A percentile compares a stretch with the other conserved stretches of the same genome.
Evolutionary conservation across 1,284 basidiomycete species (phyloP).

Genomic region (Rhodotorula glutinis): DNA sequence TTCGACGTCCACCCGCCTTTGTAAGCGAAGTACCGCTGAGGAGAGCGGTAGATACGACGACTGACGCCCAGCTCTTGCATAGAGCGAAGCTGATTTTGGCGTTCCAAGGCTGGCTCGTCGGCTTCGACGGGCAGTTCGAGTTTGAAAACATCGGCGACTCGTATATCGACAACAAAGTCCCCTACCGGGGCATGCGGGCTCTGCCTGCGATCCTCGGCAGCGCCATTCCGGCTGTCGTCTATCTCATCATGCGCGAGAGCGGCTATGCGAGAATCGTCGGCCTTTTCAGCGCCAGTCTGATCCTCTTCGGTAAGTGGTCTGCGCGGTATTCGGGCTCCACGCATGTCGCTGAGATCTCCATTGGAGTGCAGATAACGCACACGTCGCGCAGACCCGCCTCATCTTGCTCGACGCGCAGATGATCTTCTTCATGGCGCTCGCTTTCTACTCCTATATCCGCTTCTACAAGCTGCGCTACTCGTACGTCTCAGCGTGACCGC

Average conservation of each 20-base stretch:
- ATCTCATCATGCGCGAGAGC: slow-evolving; percentile 95
- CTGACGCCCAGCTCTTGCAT: background rate
- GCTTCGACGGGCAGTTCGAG: slow-evolving; percentile 88
- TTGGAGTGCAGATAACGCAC: slow-evolving; percentile 74
- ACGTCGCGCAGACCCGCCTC: slow-evolving; percentile 89
- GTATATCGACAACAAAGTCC: slow-evolving; percentile 81
- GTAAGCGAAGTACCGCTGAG: background rate
- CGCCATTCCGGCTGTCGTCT: slow-evolving; percentile 85
- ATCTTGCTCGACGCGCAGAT: slow-evolving; percentile 93
- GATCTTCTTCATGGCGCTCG: slow-evolving; percentile 92
- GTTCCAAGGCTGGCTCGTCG: slow-evolving; percentile 90
- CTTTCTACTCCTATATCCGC: slow-evolving; percentile 89
- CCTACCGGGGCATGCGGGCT: slow-evolving; percentile 88
- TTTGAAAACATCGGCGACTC: slow-evolving; percentile 96
- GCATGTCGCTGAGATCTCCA: background rate
- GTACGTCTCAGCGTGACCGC: slow-evolving; percentile 57
- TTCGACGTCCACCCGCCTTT: slow-evolving; percentile 80
- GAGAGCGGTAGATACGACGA: rapidly evolving
- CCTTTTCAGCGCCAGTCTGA: slow-evolving; percentile 76
- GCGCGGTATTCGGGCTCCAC: too few species aligned
- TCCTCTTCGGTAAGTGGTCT: slow-evolving; percentile 71
- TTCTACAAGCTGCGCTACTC: slow-evolving; percentile 92
- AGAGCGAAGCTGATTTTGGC: slow-evolving; percentile 84
- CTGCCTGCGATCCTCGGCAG: slow-evolving; percentile 87
- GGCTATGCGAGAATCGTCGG: slow-evolving; percentile 88